A percentile compares a stretch with the other conserved stretches of the same genome.
These are phyloP conservation scores for Xylaria acuta DNA, from an alignment of 495 filamentous ascomycete species.

Conservation along the genomic window DNA sequence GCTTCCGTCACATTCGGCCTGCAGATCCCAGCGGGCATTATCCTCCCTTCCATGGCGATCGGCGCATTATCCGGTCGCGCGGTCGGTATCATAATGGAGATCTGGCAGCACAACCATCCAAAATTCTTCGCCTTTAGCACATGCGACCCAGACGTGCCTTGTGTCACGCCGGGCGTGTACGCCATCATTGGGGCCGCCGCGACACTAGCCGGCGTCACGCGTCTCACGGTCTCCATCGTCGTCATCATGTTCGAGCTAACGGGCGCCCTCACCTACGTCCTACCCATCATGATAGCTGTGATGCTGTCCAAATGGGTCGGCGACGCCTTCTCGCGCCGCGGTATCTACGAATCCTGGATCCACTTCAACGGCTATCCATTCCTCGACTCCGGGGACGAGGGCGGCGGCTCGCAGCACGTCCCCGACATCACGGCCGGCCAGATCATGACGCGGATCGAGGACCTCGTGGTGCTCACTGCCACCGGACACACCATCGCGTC, in stretches of 20 bases:
- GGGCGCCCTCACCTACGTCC: constrained; percentile 92
- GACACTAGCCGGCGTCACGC: constrained; percentile 91
- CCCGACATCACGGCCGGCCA: constrained; percentile 84
- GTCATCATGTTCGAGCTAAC: constrained; percentile 99
- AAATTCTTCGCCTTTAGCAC: constrained; percentile 75
- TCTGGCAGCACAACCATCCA: constrained; percentile 83
- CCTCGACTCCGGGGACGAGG: constrained; percentile 89
- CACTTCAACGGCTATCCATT: constrained; percentile 96
- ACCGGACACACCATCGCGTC: constrained; percentile 83
- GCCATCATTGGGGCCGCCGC: constrained; percentile 98
- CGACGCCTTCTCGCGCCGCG: constrained; percentile 90
- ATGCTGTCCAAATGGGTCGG: constrained; percentile 99
- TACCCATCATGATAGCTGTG: constrained; percentile 99
- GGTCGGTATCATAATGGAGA: constrained; percentile 84
- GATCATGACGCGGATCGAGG: constrained; percentile 92
- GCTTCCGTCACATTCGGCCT: constrained; percentile 92
- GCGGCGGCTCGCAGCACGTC: constrained; percentile 56
- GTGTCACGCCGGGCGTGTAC: constrained; percentile 93
- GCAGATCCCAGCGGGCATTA: constrained; percentile 95
- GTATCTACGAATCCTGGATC: constrained; percentile 99
- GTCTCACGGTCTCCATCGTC: constrained; percentile 96
- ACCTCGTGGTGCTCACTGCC: constrained; percentile 85
- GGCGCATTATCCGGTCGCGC: constrained; percentile 93
- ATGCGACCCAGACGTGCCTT: constrained; percentile 87
- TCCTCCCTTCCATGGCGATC: constrained; percentile 96